Conservation (phyloP, 2,329 filamentous ascomycete species). For the Neofusicoccum sp. region DNA sequence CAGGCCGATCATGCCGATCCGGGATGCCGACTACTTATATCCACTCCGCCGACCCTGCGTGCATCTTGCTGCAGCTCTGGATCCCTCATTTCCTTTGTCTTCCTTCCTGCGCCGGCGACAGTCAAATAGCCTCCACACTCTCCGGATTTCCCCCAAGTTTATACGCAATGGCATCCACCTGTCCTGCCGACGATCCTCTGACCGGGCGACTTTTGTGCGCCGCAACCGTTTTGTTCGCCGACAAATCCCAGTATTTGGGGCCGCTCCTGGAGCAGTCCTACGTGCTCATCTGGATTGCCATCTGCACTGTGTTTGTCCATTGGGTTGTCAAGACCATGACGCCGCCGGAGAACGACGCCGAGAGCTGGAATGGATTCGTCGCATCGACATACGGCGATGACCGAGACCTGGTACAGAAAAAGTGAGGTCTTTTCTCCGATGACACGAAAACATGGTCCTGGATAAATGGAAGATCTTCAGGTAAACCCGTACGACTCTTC, state of each 20-base stretch:
- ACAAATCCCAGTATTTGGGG: neutral
- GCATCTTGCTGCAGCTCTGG: neutral
- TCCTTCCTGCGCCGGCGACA: neutral
- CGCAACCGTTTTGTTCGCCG: neutral
- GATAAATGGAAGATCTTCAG: neutral
- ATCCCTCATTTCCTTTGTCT: neutral
- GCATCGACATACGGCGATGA: conserved; percentile 16
- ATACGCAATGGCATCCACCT: conserved; percentile 1
- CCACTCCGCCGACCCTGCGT: neutral
- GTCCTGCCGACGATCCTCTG: conserved; percentile 9
- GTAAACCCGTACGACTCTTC: neutral
- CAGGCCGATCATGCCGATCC: conserved; percentile 18
- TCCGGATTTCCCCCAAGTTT: neutral
- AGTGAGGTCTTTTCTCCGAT: neutral
- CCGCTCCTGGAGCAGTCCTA: conserved; percentile 2
- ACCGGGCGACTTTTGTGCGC: conserved; percentile 4
- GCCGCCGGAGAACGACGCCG: conserved; percentile 16
- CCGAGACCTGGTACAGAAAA: neutral
- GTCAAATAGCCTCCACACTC: neutral
- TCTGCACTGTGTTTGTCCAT: conserved; percentile 8
- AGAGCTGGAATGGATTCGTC: conserved; percentile 19
- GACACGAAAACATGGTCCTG: neutral
- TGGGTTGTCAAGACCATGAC: conserved; percentile 13
- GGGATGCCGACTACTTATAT: conserved; percentile 15
- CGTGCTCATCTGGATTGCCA: conserved; percentile 5